Evolutionary conservation across 306 rosid genomes (phyloP).

Genomic region (Begonia fuchsioides): DNA sequence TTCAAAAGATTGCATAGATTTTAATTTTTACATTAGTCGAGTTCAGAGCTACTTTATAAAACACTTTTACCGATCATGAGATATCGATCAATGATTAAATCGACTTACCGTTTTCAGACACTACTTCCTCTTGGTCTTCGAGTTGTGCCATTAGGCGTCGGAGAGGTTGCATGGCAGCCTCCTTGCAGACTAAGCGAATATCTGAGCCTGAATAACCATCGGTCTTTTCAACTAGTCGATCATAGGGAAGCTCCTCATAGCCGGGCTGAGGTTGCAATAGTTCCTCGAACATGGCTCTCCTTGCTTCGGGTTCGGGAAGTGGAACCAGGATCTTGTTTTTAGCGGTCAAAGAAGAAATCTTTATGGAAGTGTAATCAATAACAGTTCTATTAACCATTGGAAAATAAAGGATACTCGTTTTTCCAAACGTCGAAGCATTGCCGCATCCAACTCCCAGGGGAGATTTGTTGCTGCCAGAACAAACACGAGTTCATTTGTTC

Average conservation of each 20-base stretch:
- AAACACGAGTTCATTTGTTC: constrained; percentile 76
- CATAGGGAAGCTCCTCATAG: constrained; percentile 58
- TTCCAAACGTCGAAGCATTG: constrained; percentile 98
- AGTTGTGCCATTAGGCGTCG: constrained; percentile 82
- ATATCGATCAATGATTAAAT: too few species aligned
- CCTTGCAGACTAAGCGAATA: constrained; percentile 83
- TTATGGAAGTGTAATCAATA: background rate
- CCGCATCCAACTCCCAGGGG: constrained; percentile 98
- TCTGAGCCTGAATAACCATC: constrained; percentile 90
- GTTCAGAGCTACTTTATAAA: too few species aligned
- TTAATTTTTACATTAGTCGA: too few species aligned
- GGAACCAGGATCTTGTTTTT: constrained; percentile 77
- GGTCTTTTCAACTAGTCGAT: constrained; percentile 51
- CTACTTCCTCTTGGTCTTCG: constrained; percentile 39
- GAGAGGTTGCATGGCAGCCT: constrained; percentile 96
- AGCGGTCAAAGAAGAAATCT: constrained; percentile 31
- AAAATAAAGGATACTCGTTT: constrained; percentile 79
- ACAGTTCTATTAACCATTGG: too few species aligned
- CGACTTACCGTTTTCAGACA: constrained; percentile 73
- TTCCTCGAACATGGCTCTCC: constrained; percentile 78
- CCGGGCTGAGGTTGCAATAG: constrained; percentile 54
- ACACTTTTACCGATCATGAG: too few species aligned
- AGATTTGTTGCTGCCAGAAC: constrained; percentile 95
- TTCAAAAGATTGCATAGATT: too few species aligned
- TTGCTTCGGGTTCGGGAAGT: constrained; percentile 89